A percentile compares a stretch with the other conserved stretches of the same genome.
Conservation (phyloP, 192 early-diverging fungal species). For the Coemansia sp. region DNA sequence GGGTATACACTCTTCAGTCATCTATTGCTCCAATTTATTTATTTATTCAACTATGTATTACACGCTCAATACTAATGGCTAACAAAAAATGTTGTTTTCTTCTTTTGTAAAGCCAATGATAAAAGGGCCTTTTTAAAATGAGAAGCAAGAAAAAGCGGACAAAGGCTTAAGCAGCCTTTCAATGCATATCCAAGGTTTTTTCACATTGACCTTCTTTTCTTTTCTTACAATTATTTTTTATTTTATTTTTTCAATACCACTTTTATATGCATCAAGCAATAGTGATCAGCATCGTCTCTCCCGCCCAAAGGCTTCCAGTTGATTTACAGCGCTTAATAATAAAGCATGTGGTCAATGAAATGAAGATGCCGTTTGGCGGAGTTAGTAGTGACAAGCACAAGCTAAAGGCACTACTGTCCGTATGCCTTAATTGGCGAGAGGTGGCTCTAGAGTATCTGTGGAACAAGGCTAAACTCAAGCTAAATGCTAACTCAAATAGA, state of each 20-base stretch:
- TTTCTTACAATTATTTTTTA: not conserved
- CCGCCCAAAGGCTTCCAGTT: not conserved
- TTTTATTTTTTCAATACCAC: not conserved
- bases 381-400: not conserved
- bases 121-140: too few relatives aligned
- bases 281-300: not conserved
- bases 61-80: too few relatives aligned
- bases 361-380: not conserved
- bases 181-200: not conserved
- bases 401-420: not conserved
- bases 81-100: too few relatives aligned
- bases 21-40: too few relatives aligned
- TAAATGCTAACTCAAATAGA: too few relatives aligned
- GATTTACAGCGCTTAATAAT: not conserved
- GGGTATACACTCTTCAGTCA: too few relatives aligned
- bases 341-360: not conserved
- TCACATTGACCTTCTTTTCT: not conserved
- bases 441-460: too few relatives aligned
- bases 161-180: too few relatives aligned
- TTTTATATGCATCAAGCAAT: not conserved
- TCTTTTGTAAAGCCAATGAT: too few relatives aligned
- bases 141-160: too few relatives aligned
- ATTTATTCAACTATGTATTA: too few relatives aligned
- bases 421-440: not conserved
- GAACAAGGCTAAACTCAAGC: too few relatives aligned